A percentile compares a stretch with the other conserved stretches of the same genome.
These are phyloP conservation scores for Gleditsia sinensis DNA, from an alignment of 306 rosid species.

Conservation along the genomic window DNA sequence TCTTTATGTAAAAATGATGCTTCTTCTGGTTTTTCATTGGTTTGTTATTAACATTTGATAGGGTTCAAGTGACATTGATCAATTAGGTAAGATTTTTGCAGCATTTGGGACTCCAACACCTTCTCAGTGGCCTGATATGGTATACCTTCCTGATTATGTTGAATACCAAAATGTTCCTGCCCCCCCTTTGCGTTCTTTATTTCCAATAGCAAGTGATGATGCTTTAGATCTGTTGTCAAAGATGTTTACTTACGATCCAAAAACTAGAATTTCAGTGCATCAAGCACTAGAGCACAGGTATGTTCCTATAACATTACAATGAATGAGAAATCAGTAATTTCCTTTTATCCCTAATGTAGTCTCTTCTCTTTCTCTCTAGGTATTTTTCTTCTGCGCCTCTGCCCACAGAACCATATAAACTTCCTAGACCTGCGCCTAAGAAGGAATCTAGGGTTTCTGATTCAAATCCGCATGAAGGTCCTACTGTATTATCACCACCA, in stretches of 20 bases:
- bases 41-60: conserved; percentile 33
- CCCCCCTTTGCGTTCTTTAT: conserved; percentile 75
- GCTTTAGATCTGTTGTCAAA: conserved; percentile 83
- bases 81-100: conserved; percentile 89
- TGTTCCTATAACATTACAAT: conserved; percentile 28
- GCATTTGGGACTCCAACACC: conserved; percentile 94
- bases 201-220: conserved; percentile 93
- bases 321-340: conserved; percentile 26
- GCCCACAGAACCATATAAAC: conserved; percentile 82
- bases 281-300: conserved; percentile 97
- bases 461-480: conserved; percentile 69
- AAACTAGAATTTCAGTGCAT: conserved; percentile 78
- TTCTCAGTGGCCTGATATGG: conserved; percentile 96
- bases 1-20: conserved; percentile 13
- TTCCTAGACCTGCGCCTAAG: conserved; percentile 97
- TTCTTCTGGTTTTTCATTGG: conserved; percentile 24
- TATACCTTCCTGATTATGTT: conserved; percentile 88
- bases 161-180: conserved; percentile 93
- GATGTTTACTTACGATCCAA: conserved; percentile 98
- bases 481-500: conserved; percentile 87
- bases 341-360: conserved; percentile 22
- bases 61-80: conserved; percentile 97
- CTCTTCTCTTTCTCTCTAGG: conserved; percentile 47
- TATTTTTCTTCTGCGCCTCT: conserved; percentile 83
- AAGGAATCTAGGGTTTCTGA: conserved; percentile 65